Base-by-base conservation (phyloP, 2,329 filamentous ascomycete genomes). In the Ramularia collo-cygni region DNA sequence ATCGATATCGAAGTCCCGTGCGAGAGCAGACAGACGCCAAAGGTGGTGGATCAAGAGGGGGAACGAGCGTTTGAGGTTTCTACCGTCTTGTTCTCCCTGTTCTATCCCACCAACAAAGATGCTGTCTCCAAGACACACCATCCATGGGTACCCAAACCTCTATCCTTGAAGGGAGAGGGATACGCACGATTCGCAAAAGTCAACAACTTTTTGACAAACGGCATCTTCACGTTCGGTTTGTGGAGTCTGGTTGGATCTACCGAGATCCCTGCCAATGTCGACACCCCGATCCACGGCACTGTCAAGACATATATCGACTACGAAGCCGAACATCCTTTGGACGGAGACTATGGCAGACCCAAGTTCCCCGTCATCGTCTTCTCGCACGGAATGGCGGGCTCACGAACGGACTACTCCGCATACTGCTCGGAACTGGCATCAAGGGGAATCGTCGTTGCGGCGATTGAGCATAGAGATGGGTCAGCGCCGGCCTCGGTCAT, bases 381-480 rank as follows among this genome's bases (percentile, higher is more conserved):
- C 45, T 67, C 63, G 3, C 68, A 71, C 47, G 68, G 67, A 4
- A 68, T 68, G 64, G 67, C 66, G 3, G 63, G 64, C 3, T 62
- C 63, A 51, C 60, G 64, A 24, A 69, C 67, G 32, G 62, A 59
- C 47, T 71, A 71, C 48, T 65, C 67, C 13, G 64, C 69, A 35
- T 69, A 65, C 43, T 61, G 67, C 12, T 66, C 64, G 9, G 66
- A 67, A 40, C 60, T 71, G 19, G 68, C 68, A 9, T 67, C 65
- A 30, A 58, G 68, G 33, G 68, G 68, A 7, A 64, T 63, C 31
- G 52, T 71, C 8, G 66, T 71, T 5, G 67, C 65, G 12, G 67
- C 68, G 2, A 59, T 71, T 12, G 67, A 71, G 50, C 68, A 71
- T 42, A 55, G 67, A 30, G 68, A 71, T 48, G 68, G 68, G 9